Evolutionary conservation across 2,329 filamentous ascomycete species (phyloP).

Genomic region (Lomentospora prolificans): DNA sequence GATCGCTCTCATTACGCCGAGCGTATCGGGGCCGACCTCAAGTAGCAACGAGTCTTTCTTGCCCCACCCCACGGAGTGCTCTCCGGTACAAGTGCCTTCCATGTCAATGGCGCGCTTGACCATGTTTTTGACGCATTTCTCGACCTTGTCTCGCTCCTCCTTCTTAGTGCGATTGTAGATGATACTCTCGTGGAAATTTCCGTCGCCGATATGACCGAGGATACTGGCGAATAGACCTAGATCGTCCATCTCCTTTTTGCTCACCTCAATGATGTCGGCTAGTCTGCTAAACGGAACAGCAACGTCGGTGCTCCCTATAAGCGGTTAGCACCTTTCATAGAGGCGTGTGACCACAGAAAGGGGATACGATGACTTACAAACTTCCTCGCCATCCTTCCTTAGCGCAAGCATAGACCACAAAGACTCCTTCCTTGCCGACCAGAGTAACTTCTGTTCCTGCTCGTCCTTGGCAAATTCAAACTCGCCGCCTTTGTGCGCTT

Average conservation of each 20-base stretch:
- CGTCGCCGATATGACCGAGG: conserved; percentile 83
- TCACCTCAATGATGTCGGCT: conserved; percentile 68
- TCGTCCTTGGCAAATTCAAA: conserved; percentile 71
- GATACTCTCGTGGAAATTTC: conserved; percentile 90
- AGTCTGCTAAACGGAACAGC: conserved; percentile 70
- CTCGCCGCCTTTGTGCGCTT: conserved; percentile 48
- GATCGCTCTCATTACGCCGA: conserved; percentile 75
- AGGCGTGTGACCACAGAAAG: background rate
- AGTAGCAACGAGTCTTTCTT: conserved; percentile 73
- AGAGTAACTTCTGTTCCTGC: conserved; percentile 64
- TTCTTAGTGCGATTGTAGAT: conserved; percentile 68
- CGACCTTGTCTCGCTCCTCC: conserved; percentile 64
- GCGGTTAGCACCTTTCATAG: background rate
- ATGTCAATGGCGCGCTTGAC: conserved; percentile 83
- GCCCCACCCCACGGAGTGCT: conserved; percentile 77
- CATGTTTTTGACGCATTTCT: conserved; percentile 80
- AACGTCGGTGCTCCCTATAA: conserved; percentile 68
- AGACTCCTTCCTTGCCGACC: conserved; percentile 73
- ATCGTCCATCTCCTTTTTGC: conserved; percentile 81
- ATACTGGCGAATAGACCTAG: conserved; percentile 81
- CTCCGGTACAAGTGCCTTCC: conserved; percentile 87
- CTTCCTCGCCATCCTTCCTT: conserved; percentile 54
- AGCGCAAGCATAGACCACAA: conserved; percentile 76
- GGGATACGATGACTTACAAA: conserved; percentile 51
- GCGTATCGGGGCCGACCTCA: conserved; percentile 71